Evolutionary conservation across 306 rosid species (phyloP), one percentile per base, ranked within the genome.

Genomic region (Vigna nakashimae): DNA sequence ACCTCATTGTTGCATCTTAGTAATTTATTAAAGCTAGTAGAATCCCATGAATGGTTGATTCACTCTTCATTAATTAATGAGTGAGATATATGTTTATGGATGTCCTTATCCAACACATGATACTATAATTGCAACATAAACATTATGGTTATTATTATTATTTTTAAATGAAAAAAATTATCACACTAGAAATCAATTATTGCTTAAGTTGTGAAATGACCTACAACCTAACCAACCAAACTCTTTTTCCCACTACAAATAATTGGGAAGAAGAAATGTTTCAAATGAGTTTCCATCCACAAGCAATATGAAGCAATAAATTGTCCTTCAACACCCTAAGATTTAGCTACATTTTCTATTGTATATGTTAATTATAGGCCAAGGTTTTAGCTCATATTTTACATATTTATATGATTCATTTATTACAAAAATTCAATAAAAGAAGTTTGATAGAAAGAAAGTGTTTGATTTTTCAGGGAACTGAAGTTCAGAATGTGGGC

Each of bases 31-130:
- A 68, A 57, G 30, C 30, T 57, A 57, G 30, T 59, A 59, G 52
- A 52, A 77, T 66, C 36, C 22, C 67, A 66, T 68, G 28, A 34
- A 42, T 77, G 22, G 24, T 67, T 42, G 12, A 24, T 77, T 8
- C 16, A 15, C 65, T 77, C 81, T 66, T 77, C 60, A 28, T 48
- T n/a, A 4, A 56, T 13, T 32, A 59, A 20, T 69, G 20, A 45
- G 46, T 30, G 26, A 14, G 5, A 17, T 48, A 16, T 26, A 17
- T 30, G 16, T 7, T 60, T 7, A 30, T 53, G 2, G 11, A 77
- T 55, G 49, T 55, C 24, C 16, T 55, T 55, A 68, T 68, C 75
- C 43, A 68, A 68, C 59, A 67, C 36, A 55, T 56, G 18, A 65
- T 76, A 11, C 24, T 38, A 53, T 55, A 7, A 67, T 65, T 65